Evolutionary conservation across 1,139 yeast genomes (phyloP), one percentile per base, ranked within the genome.

Genomic region (Blastobotrys illinoisensis): DNA sequence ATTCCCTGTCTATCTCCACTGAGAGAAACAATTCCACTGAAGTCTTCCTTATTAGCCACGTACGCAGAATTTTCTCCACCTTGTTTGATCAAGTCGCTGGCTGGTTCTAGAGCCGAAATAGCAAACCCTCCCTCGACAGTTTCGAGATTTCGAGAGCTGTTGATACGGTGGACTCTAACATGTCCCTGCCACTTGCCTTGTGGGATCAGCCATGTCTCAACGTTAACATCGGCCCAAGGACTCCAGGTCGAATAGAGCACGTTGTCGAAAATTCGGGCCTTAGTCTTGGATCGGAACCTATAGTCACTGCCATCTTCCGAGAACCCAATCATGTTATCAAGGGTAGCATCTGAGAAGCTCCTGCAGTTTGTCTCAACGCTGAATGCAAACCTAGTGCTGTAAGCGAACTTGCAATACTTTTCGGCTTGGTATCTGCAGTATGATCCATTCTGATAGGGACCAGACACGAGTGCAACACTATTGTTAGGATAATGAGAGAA

Each of bases 351-450:
- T n/a, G 44, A 50, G 44, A 57, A 53, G 46, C 53, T 54, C 11
- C 61, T 43, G 28, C 47, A 18, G n/a, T 44, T 49, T 16, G 44
- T 44, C 26, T 63, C 66, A 20, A 67, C 61, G 24, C 68, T 61
- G 54, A 69, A 69, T 9, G 69, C 71, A 52, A 64, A 69, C 43
- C 66, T 51, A 5, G 70, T 60, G 20, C 69, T 63, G 54, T 68
- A 69, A 9, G 70, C 71, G 56, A 69, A 69, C 56, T 69, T 69
- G 55, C 62, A 48, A 53, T 69, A 69, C 54, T 69, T 69, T 48
- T 67, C 71, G 9, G 65, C 55, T 21, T 61, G 62, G 50, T 59
- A 61, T 16, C 65, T 58, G 50, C 64, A 50, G 48, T 50, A 56
- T 13, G 40, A 32, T 2, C 40, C 40, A 5, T n/a, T 13, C 55